Conservation (phyloP, 345 rosid genomes). For the Aquilaria yunnanensis region DNA sequence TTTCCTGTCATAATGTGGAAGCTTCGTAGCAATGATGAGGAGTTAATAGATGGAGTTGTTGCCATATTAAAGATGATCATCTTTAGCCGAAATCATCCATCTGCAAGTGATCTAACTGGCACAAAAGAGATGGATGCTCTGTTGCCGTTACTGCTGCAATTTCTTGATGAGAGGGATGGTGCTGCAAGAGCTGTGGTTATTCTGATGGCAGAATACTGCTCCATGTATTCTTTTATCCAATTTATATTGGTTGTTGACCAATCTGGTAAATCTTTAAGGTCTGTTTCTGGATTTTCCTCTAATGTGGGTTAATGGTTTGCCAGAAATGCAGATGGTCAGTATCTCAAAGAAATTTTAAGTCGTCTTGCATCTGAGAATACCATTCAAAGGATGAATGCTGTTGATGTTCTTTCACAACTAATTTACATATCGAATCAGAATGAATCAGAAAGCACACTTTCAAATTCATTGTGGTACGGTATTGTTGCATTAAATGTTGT, state of each 20-base stretch:
- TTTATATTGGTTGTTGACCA: neutral
- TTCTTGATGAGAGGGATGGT: conserved; percentile 86
- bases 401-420: conserved; percentile 73
- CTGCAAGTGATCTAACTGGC: conserved; percentile 35
- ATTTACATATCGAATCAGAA: conserved; percentile 25
- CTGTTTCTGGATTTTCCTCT: conserved; percentile 18
- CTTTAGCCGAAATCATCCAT: conserved; percentile 41
- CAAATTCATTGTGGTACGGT: conserved; percentile 54
- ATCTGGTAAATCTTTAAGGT: conserved; percentile 3
- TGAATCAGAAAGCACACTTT: conserved; percentile 27
- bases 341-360: conserved; percentile 61
- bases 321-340: conserved; percentile 48
- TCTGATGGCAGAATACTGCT: conserved; percentile 75
- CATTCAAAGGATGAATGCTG: conserved; percentile 61
- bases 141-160: conserved; percentile 54
- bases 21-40: conserved; percentile 76
- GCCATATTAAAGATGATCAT: conserved; percentile 59
- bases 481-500: conserved; percentile 11
- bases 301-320: conserved; percentile 27
- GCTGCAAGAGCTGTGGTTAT: conserved; percentile 65
- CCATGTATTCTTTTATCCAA: conserved; percentile 36
- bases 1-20: conserved; percentile 22
- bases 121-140: conserved; percentile 47
- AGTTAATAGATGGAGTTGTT: conserved; percentile 50
- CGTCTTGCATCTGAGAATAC: conserved; percentile 62